Percentiles rank a stretch among this genome's conserved stretches.
Conservation (phyloP, 2,329 filamentous ascomycete species). For the Teratosphaeria viscida region DNA sequence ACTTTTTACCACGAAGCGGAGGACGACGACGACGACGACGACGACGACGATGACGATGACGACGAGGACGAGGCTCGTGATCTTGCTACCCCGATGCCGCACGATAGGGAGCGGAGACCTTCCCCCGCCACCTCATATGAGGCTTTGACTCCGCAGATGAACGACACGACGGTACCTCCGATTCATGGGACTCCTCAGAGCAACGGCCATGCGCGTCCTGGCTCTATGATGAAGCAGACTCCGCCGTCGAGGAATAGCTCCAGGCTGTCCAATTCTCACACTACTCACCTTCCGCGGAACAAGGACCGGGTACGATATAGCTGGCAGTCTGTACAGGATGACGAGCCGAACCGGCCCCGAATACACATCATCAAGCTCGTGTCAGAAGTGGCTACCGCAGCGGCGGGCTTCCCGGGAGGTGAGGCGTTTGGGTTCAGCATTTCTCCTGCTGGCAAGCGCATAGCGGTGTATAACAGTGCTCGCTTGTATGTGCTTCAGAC, state of each 20-base stretch:
- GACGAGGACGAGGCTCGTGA: conserved; percentile 6
- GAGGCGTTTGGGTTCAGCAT: conserved; percentile 79
- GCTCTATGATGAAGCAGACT: conserved; percentile 4
- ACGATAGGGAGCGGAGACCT: conserved; percentile 5
- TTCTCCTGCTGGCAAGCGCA: conserved; percentile 61
- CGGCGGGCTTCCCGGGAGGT: conserved; percentile 50
- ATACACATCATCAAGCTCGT: conserved; percentile 60
- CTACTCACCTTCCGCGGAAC: conserved; percentile 19
- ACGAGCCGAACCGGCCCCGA: conserved; percentile 26
- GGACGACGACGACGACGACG: conserved; percentile 7
- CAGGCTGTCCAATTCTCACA: conserved; percentile 6
- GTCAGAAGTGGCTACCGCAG: conserved; percentile 74
- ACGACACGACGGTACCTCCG: background rate
- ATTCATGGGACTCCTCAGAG: background rate
- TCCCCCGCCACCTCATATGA: conserved; percentile 5
- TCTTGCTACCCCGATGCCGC: conserved; percentile 15
- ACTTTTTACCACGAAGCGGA: background rate
- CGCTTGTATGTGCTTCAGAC: conserved; percentile 71
- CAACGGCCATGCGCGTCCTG: conserved; percentile 1
- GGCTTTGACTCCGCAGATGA: background rate
- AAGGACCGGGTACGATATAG: conserved; percentile 27
- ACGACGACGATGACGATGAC: conserved; percentile 10
- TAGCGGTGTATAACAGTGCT: conserved; percentile 77
- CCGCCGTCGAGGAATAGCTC: conserved; percentile 6
- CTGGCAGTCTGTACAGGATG: conserved; percentile 28